phyloP scores from a whole-genome alignment of 148 eudicot genomes.

The Chenopodium suecicum region DNA sequence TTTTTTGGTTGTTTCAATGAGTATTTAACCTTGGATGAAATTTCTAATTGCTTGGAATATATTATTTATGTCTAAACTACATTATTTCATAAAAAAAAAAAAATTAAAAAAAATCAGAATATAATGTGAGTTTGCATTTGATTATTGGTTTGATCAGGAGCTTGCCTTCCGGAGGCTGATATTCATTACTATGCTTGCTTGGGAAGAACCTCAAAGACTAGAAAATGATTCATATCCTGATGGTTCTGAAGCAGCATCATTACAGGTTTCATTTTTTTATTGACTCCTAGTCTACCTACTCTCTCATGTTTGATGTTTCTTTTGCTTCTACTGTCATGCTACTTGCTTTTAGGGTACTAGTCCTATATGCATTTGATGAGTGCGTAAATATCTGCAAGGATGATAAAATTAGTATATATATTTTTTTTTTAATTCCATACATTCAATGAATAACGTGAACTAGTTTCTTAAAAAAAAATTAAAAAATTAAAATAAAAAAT shows the following conservation, averaged over 20 bases:
- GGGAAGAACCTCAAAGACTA: slow-evolving; percentile 73
- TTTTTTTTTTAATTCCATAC: too few relatives aligned
- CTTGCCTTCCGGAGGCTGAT: slow-evolving; percentile 75
- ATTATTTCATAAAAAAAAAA: neutral
- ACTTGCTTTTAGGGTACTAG: neutral
- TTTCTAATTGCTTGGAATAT: neutral
- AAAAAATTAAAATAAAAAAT: too few relatives aligned
- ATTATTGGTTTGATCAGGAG: slow-evolving; percentile 44
- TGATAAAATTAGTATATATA: too few relatives aligned
- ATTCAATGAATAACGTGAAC: too few relatives aligned
- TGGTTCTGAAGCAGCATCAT: slow-evolving; percentile 47
- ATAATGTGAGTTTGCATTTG: neutral
- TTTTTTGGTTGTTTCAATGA: neutral
- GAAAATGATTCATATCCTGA: slow-evolving; percentile 33
- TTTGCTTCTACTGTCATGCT: neutral
- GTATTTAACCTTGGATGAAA: neutral
- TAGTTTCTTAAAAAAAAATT: too few relatives aligned
- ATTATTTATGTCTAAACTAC: neutral
- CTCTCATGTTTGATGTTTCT: neutral
- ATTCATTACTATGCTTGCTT: slow-evolving; percentile 84
- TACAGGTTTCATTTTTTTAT: slow-evolving; percentile 41
- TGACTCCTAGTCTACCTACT: neutral
- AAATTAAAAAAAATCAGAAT: neutral
- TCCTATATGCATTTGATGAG: too few relatives aligned
- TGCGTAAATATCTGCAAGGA: too few relatives aligned